A percentile compares a stretch with the other conserved stretches of the same genome.
phyloP scores from a whole-genome alignment of 2,329 filamentous ascomycete species.

The Stemphylium vesicarium region DNA sequence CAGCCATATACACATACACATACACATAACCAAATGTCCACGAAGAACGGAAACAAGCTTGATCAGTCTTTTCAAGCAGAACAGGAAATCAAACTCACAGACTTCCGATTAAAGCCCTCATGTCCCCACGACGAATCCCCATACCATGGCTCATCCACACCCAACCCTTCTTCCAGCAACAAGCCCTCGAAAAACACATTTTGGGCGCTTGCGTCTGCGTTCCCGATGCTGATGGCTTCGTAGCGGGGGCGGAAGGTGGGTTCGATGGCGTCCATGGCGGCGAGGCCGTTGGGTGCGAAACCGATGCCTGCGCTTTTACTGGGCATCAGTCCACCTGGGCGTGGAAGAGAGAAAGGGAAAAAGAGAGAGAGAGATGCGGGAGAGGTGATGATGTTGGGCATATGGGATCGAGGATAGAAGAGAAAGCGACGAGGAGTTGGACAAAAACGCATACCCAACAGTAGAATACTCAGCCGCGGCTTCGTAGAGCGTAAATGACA shows the following conservation, averaged over 20 bases:
- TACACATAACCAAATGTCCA: constrained; percentile 1
- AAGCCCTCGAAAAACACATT: constrained; percentile 53
- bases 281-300: constrained; percentile 52
- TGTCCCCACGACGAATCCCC: constrained; percentile 38
- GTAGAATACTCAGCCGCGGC: constrained; percentile 28
- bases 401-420: neutral
- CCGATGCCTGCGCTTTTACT: constrained; percentile 31
- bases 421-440: neutral
- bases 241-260: constrained; percentile 48
- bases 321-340: no score
- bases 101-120: neutral
- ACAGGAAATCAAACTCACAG: constrained; percentile 1
- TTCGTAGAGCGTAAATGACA: constrained; percentile 40
- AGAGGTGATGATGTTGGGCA: neutral
- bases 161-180: constrained; percentile 51
- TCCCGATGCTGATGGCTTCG: constrained; percentile 49
- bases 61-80: no score
- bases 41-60: no score
- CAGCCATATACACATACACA: neutral
- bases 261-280: constrained; percentile 54
- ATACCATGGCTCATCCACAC: constrained; percentile 8
- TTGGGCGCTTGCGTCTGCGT: constrained; percentile 46
- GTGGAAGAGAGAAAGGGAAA: no score
- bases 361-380: no score
- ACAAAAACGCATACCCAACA: constrained; percentile 17